Percentiles rank a stretch among this genome's conserved stretches.
These are phyloP conservation scores for Buddleja alternifolia DNA, from an alignment of 257 asterid genomes.

Conservation along the genomic window DNA sequence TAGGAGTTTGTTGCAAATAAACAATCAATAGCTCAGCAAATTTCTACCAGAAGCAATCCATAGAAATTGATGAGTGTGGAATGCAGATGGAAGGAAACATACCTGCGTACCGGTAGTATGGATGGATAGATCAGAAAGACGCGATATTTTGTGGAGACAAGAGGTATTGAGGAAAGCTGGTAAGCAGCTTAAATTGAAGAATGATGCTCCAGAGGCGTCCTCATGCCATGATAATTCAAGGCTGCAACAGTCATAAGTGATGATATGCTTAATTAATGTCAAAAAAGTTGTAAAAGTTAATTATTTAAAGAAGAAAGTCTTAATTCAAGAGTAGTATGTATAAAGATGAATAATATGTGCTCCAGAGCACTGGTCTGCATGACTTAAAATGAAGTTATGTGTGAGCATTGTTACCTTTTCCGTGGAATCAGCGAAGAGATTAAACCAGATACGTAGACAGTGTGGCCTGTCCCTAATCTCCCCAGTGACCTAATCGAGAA, in stretches of 20 bases:
- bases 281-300: no score
- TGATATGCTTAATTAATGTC: no score
- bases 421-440: conserved; percentile 55
- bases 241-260: conserved; percentile 42
- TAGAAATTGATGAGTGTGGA: not conserved
- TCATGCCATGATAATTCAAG: conserved; percentile 82
- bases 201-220: conserved; percentile 58
- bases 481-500: conserved; percentile 72
- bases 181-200: conserved; percentile 80
- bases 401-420: conserved; percentile 49
- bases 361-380: not conserved
- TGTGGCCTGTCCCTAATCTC: conserved; percentile 73
- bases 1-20: not conserved
- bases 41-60: not conserved
- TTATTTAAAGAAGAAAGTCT: not conserved
- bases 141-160: conserved; percentile 67
- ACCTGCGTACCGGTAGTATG: conserved; percentile 55
- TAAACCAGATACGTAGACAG: conserved; percentile 77
- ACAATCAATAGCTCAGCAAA: not conserved
- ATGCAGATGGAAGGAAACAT: conserved; percentile 37
- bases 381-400: conserved; percentile 12
- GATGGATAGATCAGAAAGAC: conserved; percentile 60
- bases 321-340: not conserved
- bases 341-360: not conserved
- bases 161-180: conserved; percentile 79